Conservation (phyloP, 441 rosid genomes). For the Bocquillonia castaneifolia region DNA sequence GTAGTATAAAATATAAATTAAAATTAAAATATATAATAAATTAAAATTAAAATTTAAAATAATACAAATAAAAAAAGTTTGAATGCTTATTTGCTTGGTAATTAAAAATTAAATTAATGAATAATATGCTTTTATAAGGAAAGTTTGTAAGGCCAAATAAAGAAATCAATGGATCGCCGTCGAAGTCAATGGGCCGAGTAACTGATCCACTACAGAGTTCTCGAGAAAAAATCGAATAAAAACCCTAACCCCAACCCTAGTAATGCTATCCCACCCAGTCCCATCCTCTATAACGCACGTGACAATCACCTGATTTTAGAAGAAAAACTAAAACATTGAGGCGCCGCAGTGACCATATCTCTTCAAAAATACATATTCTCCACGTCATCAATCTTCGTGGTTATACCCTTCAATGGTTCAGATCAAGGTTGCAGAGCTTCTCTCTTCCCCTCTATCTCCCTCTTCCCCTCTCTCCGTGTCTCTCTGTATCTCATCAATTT, state of each 20-base stretch:
- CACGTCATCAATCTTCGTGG: slow-evolving; percentile 68
- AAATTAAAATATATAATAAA: too few species aligned
- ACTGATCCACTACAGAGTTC: neutral
- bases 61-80: too few species aligned
- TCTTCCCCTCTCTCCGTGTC: slow-evolving; percentile 27
- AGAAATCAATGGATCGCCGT: neutral
- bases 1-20: too few species aligned
- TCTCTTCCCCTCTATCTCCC: slow-evolving; percentile 24
- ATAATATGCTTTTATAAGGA: too few species aligned
- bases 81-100: too few species aligned
- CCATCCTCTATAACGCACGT: slow-evolving; percentile 31
- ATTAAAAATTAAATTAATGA: too few species aligned
- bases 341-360: slow-evolving; percentile 39
- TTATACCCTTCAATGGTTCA: slow-evolving; percentile 42
- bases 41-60: too few species aligned
- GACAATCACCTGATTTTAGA: slow-evolving; percentile 33
- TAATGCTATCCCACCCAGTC: neutral
- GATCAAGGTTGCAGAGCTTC: slow-evolving; percentile 57
- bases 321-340: slow-evolving; percentile 16
- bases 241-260: slow-evolving; percentile 35
- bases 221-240: neutral
- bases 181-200: neutral
- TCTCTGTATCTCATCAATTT: slow-evolving; percentile 19
- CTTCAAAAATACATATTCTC: slow-evolving; percentile 36
- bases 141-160: too few species aligned